phyloP scores from a whole-genome alignment of 495 filamentous ascomycete species.

The Neurospora sp. region DNA sequence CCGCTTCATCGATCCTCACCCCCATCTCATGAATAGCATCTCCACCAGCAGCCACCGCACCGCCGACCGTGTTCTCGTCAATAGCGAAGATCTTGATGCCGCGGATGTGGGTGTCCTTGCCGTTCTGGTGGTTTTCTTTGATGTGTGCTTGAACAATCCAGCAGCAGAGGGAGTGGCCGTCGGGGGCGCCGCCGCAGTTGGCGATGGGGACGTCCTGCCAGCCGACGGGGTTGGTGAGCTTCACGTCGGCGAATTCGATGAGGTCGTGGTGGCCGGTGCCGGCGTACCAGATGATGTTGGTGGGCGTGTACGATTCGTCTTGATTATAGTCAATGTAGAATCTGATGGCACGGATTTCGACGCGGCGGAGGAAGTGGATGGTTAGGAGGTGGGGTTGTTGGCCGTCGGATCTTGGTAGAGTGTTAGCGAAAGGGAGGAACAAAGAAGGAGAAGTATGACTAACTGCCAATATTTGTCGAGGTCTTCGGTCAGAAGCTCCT shows the following conservation, averaged over 20 bases:
- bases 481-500: constrained; percentile 72
- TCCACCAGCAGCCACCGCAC: not conserved
- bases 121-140: constrained; percentile 96
- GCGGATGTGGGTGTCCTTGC: constrained; percentile 94
- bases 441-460: no score
- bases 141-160: constrained; percentile 81
- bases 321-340: constrained; percentile 83
- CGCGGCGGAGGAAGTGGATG: constrained; percentile 89
- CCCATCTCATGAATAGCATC: constrained; percentile 4
- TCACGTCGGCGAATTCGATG: constrained; percentile 68
- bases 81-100: constrained; percentile 83
- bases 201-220: constrained; percentile 80
- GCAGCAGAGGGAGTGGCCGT: constrained; percentile 64
- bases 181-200: constrained; percentile 50
- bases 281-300: constrained; percentile 73
- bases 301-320: constrained; percentile 97
- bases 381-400: constrained; percentile 91
- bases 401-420: constrained; percentile 61
- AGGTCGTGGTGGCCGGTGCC: constrained; percentile 84
- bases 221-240: constrained; percentile 68
- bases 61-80: constrained; percentile 39
- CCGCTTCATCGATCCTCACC: constrained; percentile 14
- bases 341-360: constrained; percentile 70
- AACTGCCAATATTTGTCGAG: constrained; percentile 81
- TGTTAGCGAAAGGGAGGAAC: constrained; percentile 3